These are phyloP conservation scores for Calonectria crousiana DNA, from an alignment of 2,329 filamentous ascomycete genomes.

Conservation along the genomic window DNA sequence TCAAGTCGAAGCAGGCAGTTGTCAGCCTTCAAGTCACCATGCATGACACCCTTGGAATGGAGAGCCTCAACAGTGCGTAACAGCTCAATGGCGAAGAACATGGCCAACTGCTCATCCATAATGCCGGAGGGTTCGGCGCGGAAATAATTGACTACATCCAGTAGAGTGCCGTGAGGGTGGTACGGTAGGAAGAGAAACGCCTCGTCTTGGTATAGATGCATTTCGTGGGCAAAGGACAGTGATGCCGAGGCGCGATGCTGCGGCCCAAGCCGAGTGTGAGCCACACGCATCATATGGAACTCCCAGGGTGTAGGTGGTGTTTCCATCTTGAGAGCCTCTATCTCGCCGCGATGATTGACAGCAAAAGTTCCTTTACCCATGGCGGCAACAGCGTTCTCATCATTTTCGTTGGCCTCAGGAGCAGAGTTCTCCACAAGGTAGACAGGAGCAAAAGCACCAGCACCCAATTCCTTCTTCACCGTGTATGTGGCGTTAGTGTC, in stretches of 20 bases:
- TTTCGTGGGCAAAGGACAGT: slow-evolving; percentile 85
- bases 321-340: slow-evolving; percentile 97
- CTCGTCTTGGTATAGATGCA: slow-evolving; percentile 92
- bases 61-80: slow-evolving; percentile 90
- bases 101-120: slow-evolving; percentile 91
- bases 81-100: slow-evolving; percentile 96
- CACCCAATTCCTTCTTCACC: slow-evolving; percentile 87
- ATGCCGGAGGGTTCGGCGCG: slow-evolving; percentile 77
- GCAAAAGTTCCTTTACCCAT: slow-evolving; percentile 75
- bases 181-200: slow-evolving; percentile 91
- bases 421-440: slow-evolving; percentile 87
- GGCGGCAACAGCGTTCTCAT: slow-evolving; percentile 59
- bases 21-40: slow-evolving; percentile 95
- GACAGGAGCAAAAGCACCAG: slow-evolving; percentile 94
- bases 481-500: slow-evolving; percentile 77
- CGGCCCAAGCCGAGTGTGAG: slow-evolving; percentile 80
- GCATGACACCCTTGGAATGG: slow-evolving; percentile 82
- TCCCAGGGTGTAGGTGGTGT: slow-evolving; percentile 91
- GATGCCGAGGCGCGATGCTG: slow-evolving; percentile 80
- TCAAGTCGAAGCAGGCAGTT: slow-evolving; percentile 93
- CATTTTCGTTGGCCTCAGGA: slow-evolving; percentile 58
- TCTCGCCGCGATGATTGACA: slow-evolving; percentile 64
- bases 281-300: slow-evolving; percentile 92
- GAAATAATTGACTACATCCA: slow-evolving; percentile 94
- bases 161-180: slow-evolving; percentile 88